Conservation (phyloP, 176 grass and related monocot species). For the Triticum dicoccoides region DNA sequence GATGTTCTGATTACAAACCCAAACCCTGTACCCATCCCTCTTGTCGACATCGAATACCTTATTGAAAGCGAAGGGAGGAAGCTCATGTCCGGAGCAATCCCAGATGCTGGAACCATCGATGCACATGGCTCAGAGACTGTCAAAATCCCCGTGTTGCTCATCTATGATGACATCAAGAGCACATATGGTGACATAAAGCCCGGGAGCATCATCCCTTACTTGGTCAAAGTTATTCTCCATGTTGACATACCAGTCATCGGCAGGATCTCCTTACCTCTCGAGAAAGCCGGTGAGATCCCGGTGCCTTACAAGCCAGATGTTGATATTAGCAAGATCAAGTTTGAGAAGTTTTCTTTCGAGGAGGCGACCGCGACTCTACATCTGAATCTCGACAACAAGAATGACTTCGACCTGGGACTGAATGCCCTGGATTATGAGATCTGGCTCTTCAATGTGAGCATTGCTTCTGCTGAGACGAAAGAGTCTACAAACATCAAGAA, state of each 20-base stretch:
- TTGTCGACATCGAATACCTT: slow-evolving; percentile 59
- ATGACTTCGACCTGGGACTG: slow-evolving; percentile 80
- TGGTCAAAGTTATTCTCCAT: slow-evolving; percentile 55
- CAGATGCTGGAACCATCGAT: slow-evolving; percentile 71
- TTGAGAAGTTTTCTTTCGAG: slow-evolving; percentile 75
- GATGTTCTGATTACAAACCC: slow-evolving; percentile 55
- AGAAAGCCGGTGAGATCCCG: slow-evolving; percentile 84
- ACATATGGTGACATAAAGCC: slow-evolving; percentile 71
- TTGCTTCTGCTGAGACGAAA: slow-evolving; percentile 64
- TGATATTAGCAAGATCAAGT: slow-evolving; percentile 66
- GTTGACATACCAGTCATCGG: slow-evolving; percentile 76
- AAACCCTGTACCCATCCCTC: slow-evolving; percentile 69
- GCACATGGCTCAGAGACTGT: slow-evolving; percentile 64
- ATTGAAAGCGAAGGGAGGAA: slow-evolving; percentile 69
- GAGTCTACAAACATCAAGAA: slow-evolving; percentile 62
- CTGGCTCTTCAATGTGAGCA: slow-evolving; percentile 69
- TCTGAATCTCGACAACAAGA: slow-evolving; percentile 88
- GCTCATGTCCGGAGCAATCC: slow-evolving; percentile 64
- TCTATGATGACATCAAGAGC: slow-evolving; percentile 64
- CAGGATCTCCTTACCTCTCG: slow-evolving; percentile 69
- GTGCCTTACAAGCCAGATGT: slow-evolving; percentile 85
- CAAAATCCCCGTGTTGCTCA: slow-evolving; percentile 51
- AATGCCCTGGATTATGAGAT: slow-evolving; percentile 82
- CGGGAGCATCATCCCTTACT: slow-evolving; percentile 88
- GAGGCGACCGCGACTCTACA: slow-evolving; percentile 62